Conservation (phyloP, 2,329 filamentous ascomycete genomes). For the Fonsecaea erecta region DNA sequence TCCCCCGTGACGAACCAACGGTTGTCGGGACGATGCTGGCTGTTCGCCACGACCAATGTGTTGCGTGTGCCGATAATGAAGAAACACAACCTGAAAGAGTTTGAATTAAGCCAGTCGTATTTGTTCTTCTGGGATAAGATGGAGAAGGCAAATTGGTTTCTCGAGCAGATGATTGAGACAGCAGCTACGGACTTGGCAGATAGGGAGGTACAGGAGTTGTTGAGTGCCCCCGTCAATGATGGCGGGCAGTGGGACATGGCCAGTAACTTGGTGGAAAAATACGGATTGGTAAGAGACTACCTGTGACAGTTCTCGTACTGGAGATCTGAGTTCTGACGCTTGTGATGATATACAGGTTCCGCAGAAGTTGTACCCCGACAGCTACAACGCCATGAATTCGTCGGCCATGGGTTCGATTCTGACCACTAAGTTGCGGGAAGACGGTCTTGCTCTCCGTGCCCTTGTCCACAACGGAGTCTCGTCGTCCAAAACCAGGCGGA, state of each 20-base stretch:
- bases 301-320: background rate
- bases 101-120: conserved; percentile 86
- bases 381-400: conserved; percentile 75
- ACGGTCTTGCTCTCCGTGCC: conserved; percentile 72
- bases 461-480: conserved; percentile 50
- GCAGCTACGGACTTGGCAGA: conserved; percentile 71
- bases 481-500: conserved; percentile 44
- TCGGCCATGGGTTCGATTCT: conserved; percentile 72
- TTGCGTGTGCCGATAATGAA: conserved; percentile 89
- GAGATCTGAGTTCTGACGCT: background rate
- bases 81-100: conserved; percentile 74
- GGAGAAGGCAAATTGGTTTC: conserved; percentile 87
- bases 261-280: conserved; percentile 81
- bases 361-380: conserved; percentile 79
- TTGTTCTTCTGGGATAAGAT: conserved; percentile 95
- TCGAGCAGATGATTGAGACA: conserved; percentile 81
- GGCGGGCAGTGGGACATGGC: conserved; percentile 95
- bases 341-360: conserved; percentile 56
- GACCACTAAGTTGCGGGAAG: conserved; percentile 85
- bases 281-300: conserved; percentile 67
- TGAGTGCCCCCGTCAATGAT: conserved; percentile 72
- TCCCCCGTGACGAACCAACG: conserved; percentile 83
- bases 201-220: conserved; percentile 71
- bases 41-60: conserved; percentile 89
- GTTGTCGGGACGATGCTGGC: conserved; percentile 83